Percentiles rank a stretch among this genome's conserved stretches.
Conservation (phyloP, 352 stramenopile species). For the Globisporangium iwayamae region DNA sequence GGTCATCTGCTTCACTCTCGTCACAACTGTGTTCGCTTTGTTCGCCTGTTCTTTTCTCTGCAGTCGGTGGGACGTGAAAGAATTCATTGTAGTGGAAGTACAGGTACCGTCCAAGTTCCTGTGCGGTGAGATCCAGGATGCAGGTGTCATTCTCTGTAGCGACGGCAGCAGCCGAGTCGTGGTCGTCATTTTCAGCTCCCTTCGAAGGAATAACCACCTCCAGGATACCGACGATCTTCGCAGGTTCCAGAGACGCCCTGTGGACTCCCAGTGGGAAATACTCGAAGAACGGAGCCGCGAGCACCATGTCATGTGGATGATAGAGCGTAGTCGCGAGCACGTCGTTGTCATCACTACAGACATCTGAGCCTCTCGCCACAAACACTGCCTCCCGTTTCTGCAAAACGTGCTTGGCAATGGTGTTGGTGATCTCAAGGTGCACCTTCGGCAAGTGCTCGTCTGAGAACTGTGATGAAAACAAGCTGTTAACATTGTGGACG, state of each 20-base stretch:
- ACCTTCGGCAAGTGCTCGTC: conserved; percentile 48
- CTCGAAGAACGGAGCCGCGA: conserved; percentile 44
- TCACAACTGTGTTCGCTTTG: not conserved
- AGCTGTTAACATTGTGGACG: not conserved
- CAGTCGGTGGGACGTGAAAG: conserved; percentile 32
- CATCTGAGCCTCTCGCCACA: conserved; percentile 6
- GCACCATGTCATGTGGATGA: conserved; percentile 29
- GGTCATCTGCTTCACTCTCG: not conserved
- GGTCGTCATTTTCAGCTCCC: conserved; percentile 9
- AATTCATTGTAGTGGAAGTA: conserved; percentile 76
- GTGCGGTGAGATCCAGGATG: conserved; percentile 59
- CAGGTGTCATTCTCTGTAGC: conserved; percentile 56
- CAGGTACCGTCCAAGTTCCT: conserved; percentile 68
- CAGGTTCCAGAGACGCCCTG: conserved; percentile 17
- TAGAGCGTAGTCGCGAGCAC: conserved; percentile 35
- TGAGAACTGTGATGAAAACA: conserved; percentile 35
- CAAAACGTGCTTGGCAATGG: conserved; percentile 33
- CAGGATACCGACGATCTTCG: conserved; percentile 53
- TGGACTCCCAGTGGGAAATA: conserved; percentile 32
- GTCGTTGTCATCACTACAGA: conserved; percentile 21
- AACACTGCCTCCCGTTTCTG: conserved; percentile 20
- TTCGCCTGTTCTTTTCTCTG: conserved; percentile 5
- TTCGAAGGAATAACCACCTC: conserved; percentile 49
- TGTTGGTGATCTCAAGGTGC: conserved; percentile 29
- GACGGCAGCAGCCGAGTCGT: conserved; percentile 1